Base-by-base conservation (phyloP, 106 monocot species). In the Dactylorhiza incarnata region DNA sequence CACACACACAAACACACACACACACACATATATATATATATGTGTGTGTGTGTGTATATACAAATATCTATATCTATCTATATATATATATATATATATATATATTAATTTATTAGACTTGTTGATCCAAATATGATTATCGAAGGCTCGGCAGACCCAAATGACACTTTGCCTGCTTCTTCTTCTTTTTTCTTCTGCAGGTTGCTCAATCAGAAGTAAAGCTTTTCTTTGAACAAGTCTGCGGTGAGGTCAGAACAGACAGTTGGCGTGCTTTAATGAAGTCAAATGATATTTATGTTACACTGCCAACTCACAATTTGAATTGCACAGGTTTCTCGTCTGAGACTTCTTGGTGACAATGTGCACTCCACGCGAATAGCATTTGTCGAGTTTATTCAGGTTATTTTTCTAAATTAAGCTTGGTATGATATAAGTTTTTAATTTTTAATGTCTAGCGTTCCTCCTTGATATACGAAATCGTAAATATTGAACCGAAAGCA, bases 361-460 rank as follows among this genome's bases (percentile, higher is more conserved):
- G 45, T 77, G 19, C 91, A 92, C 55, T 84, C 88, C 15, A 92
- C 91, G 44, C 80, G 82, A 49, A 92, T 92, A 73, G 91, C 91
- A 43, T 92, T 92, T 86, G 84, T 92, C 37, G 91, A 92, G 81
- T 92, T 92, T 77, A 54, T 56, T 62, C 45, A 76, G 82, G 90
- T 90, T 70, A 79, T 43, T 55, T 20, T 26, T 70, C 9, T 49
- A 45, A 12, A 29, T 22, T 9, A 7, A 22, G 22, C 22, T 54
- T 58, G 58, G 17, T 54, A 54, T 54, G 54, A 54, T 14, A 14
- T 16, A 54, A 17, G 14, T 6, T 16, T 22, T 16, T 61, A 61
- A 22, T 61, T 61, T 23, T 61, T 61, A 6, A 5, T 7, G 2
- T 24, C 61, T 61, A 8, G 20, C 4, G 4, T 7, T 58, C n/a